A percentile compares a stretch with the other conserved stretches of the same genome.
Conservation (phyloP, 164 flowering plant genomes). For the Kingdonia uniflora region DNA sequence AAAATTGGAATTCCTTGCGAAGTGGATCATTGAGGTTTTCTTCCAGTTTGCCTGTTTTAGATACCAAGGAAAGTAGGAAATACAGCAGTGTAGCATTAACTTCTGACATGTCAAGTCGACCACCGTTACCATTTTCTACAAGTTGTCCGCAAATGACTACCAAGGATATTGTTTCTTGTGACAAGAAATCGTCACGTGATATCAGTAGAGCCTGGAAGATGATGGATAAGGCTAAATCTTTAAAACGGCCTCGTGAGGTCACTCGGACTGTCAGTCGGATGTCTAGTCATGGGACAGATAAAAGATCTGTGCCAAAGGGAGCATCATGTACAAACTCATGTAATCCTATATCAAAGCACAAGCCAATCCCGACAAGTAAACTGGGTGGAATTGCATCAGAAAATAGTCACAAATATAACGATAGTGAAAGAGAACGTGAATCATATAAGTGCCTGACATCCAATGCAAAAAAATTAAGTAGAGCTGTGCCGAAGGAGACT, state of each 20-base stretch:
- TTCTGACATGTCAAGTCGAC: conserved; percentile 7
- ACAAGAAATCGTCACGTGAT: conserved; percentile 18
- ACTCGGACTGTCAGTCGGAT: conserved; percentile 2
- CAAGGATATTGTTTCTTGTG: conserved; percentile 7
- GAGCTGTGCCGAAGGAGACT: conserved; percentile 4
- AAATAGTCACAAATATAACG: not conserved
- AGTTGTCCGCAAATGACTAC: conserved; percentile 5
- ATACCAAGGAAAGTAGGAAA: conserved; percentile 5
- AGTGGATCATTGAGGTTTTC: conserved; percentile 44
- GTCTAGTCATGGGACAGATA: conserved; percentile 7
- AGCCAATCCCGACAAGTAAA: conserved; percentile 4
- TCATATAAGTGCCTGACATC: conserved; percentile 4
- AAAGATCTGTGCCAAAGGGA: conserved; percentile 11
- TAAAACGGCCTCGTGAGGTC: conserved; percentile 6
- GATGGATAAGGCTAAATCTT: conserved; percentile 48
- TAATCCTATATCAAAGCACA: conserved; percentile 4
- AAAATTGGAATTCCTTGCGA: conserved; percentile 55
- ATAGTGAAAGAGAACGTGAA: conserved; percentile 6
- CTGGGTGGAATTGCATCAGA: conserved; percentile 7
- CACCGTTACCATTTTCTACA: conserved; percentile 13
- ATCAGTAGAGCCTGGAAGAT: conserved; percentile 67
- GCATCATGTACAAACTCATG: conserved; percentile 5
- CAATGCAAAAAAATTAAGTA: conserved; percentile 9
- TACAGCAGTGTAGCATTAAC: not conserved
- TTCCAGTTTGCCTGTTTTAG: conserved; percentile 15